phyloP scores from a whole-genome alignment of 140 eudicot species.

The Flaveria floridana region DNA sequence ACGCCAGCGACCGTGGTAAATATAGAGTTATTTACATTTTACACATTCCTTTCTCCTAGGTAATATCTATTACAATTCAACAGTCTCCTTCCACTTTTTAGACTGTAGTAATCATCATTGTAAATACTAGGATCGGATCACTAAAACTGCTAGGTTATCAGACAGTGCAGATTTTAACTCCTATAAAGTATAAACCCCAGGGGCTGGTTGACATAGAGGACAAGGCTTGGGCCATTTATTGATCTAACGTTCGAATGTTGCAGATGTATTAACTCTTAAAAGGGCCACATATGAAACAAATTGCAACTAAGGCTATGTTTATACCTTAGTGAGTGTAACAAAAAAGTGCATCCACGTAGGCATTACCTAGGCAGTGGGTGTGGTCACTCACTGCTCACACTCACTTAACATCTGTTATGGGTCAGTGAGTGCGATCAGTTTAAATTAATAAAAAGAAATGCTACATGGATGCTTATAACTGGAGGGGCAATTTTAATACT shows the following conservation, averaged over 20 bases:
- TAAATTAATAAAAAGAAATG: no score
- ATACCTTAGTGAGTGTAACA: no score
- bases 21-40: not conserved
- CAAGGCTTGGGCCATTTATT: not conserved
- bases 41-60: not conserved
- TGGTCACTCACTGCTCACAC: no score
- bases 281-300: not conserved
- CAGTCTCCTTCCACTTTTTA: not conserved
- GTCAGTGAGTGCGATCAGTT: no score
- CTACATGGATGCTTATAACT: no score
- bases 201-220: not conserved
- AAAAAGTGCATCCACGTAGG: no score
- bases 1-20: not conserved
- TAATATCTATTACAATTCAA: not conserved
- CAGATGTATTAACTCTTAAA: not conserved
- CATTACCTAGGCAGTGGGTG: no score
- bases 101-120: not conserved
- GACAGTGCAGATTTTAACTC: no score
- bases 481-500: no score
- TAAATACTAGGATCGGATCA: not conserved
- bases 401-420: no score
- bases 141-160: constrained; percentile 6
- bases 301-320: not conserved
- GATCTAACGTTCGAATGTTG: not conserved
- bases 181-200: no score